phyloP scores from a whole-genome alignment of 1,284 basidiomycete genomes.

The Apiotrichum domesticum region DNA sequence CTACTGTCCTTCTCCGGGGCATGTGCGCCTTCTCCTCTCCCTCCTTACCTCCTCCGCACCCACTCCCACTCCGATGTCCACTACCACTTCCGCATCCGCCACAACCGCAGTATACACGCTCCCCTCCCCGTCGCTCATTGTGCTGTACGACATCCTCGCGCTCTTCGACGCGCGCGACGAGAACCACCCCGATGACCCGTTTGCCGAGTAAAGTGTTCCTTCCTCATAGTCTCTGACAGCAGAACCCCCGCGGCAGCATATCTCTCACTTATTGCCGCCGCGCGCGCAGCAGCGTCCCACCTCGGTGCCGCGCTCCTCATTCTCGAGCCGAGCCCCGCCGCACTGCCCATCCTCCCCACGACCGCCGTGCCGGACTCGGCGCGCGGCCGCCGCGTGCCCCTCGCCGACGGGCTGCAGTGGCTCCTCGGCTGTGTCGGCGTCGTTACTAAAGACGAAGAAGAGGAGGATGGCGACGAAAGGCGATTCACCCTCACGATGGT shows the following conservation, averaged over 20 bases:
- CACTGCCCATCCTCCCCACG: conserved; percentile 27
- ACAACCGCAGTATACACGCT: neutral
- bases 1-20: conserved; percentile 7
- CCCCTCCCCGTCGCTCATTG: conserved; percentile 23
- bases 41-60: conserved; percentile 11
- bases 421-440: conserved; percentile 18
- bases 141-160: conserved; percentile 31
- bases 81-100: no score
- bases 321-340: conserved; percentile 27
- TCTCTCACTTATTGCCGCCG: conserved; percentile 28
- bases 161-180: conserved; percentile 29
- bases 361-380: conserved; percentile 13
- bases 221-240: neutral
- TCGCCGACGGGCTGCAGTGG: conserved; percentile 26
- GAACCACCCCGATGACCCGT: conserved; percentile 16
- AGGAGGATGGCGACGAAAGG: no score
- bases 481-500: no score
- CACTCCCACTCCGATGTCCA: no score
- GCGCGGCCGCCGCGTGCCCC: conserved; percentile 19
- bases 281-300: conserved; percentile 21
- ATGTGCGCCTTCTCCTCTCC: conserved; percentile 28
- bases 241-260: conserved; percentile 31
- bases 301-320: conserved; percentile 24
- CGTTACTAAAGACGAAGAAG: no score
- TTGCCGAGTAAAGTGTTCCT: neutral